phyloP scores from a whole-genome alignment of 2,329 filamentous ascomycete genomes.

The Diaporthe citriasiana region DNA sequence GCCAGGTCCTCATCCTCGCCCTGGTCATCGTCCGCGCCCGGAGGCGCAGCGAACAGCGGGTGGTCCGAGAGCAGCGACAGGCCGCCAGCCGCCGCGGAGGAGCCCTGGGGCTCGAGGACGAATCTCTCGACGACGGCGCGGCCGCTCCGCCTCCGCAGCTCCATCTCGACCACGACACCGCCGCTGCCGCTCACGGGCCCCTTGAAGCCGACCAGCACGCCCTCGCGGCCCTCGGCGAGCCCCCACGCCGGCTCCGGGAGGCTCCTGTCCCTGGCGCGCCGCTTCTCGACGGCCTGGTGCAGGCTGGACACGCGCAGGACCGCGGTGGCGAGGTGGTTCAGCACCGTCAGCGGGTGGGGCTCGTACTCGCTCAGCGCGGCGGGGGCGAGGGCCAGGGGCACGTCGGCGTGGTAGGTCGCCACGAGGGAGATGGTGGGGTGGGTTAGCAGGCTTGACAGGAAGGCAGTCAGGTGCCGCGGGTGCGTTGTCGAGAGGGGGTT shows the following conservation, averaged over 20 bases:
- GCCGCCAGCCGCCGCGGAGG: constrained; percentile 47
- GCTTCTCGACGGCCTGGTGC: constrained; percentile 79
- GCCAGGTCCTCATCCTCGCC: constrained; percentile 66
- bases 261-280: constrained; percentile 82
- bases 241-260: constrained; percentile 84
- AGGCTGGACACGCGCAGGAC: constrained; percentile 82
- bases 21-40: constrained; percentile 52
- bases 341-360: constrained; percentile 78
- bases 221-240: constrained; percentile 82
- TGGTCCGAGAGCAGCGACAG: constrained; percentile 81
- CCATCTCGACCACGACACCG: constrained; percentile 84
- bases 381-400: constrained; percentile 68
- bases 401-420: constrained; percentile 85
- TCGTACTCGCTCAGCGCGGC: constrained; percentile 66
- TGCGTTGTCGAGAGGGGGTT: constrained; percentile 72
- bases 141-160: constrained; percentile 87
- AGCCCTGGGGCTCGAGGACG: constrained; percentile 57
- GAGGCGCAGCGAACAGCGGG: constrained; percentile 71
- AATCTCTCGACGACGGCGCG: constrained; percentile 80
- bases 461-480: constrained; percentile 72
- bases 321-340: constrained; percentile 90
- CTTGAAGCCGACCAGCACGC: constrained; percentile 77
- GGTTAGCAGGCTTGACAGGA: constrained; percentile 77
- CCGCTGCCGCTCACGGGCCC: constrained; percentile 55
- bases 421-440: constrained; percentile 78